Base-by-base conservation (phyloP, 2,329 filamentous ascomycete species). In the Tolypocladium pustulatum region DNA sequence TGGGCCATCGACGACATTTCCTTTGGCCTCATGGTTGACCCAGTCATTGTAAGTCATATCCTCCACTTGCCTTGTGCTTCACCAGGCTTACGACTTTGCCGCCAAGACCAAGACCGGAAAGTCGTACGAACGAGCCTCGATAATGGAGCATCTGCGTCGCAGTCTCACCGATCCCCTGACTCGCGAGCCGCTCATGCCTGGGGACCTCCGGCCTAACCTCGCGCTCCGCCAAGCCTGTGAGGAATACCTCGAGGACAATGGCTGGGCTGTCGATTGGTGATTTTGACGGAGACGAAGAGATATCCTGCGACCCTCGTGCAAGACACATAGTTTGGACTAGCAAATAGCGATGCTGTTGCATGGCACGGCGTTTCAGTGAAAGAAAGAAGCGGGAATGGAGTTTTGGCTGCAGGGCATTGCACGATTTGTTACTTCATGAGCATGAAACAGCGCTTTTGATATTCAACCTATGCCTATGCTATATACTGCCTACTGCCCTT, bases 201-300 rank as follows among this genome's bases (percentile, higher is more conserved):
- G 78, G 1, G 91, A 97, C 52, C 72, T 97, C 57, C 80, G 91
- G 49, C 88, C 90, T 0, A 97, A 97, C 70, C 79, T 95, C 52
- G 88, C 82, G 0, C 77, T 97, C 59, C 90, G 87, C 70, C 82
- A 89, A 57, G 93, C 90, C 0, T 95, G 91, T 68, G 85, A 89
- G 53, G 89, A 94, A 64, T 97, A 96, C 66, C 76, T 97, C 60
- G 81, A 89, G 34, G 78, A 89, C 65, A 97, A 96, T 66, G 92
- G 91, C 12, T 96, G 94, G 90, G 91, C 91, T 0, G 91, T 89
- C 43, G 92, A 97, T 70, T 97, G 89, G 88, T 96, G 40, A 58
- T 32, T n/a, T 13, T 8, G 25, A 22, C 15, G 9, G 17, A n/a
- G 10, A n/a, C n/a, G n/a, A n/a, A 52, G 46, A 10, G 2, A 15